These are phyloP conservation scores for Teunomyces lycoperdinae DNA, from an alignment of 805 yeast genomes.

Conservation along the genomic window DNA sequence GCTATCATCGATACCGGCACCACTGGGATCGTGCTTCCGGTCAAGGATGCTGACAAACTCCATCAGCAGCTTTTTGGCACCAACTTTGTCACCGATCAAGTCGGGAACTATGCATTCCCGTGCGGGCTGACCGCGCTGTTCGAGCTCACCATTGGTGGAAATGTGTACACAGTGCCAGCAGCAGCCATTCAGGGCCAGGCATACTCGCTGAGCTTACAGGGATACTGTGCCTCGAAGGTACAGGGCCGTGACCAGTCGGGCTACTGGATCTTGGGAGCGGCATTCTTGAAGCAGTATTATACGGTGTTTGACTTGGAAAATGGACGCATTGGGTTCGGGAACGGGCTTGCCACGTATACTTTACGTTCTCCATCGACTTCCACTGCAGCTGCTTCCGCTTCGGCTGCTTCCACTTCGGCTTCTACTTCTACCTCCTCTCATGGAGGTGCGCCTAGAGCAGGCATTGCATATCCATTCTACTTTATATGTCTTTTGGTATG, in stretches of 20 bases:
- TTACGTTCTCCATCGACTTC: not conserved
- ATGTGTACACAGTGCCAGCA: slow-evolving; percentile 45
- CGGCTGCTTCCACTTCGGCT: not conserved
- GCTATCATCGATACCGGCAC: slow-evolving; percentile 68
- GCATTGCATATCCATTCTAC: not conserved
- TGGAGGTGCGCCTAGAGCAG: not conserved
- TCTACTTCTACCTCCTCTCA: not conserved
- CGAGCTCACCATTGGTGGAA: slow-evolving; percentile 41
- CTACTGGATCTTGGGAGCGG: slow-evolving; percentile 63
- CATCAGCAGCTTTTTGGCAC: slow-evolving; percentile 47
- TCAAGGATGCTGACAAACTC: slow-evolving; percentile 49
- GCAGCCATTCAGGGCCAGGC: slow-evolving; percentile 47
- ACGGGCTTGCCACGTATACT: slow-evolving; percentile 1
- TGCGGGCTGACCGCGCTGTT: slow-evolving; percentile 46
- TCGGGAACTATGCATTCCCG: slow-evolving; percentile 54
- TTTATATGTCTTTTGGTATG: not conserved
- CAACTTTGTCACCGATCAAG: slow-evolving; percentile 52
- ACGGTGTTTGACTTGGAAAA: slow-evolving; percentile 55
- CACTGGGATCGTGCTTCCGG: slow-evolving; percentile 55
- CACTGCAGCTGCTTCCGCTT: no score
- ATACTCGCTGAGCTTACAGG: slow-evolving; percentile 37
- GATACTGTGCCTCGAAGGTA: slow-evolving; percentile 62
- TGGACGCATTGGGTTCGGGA: slow-evolving; percentile 50
- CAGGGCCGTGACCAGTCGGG: slow-evolving; percentile 49
- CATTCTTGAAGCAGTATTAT: slow-evolving; percentile 54